These are phyloP conservation scores for Curvularia lunata DNA, from an alignment of 2,329 filamentous ascomycete genomes.

Conservation along the genomic window DNA sequence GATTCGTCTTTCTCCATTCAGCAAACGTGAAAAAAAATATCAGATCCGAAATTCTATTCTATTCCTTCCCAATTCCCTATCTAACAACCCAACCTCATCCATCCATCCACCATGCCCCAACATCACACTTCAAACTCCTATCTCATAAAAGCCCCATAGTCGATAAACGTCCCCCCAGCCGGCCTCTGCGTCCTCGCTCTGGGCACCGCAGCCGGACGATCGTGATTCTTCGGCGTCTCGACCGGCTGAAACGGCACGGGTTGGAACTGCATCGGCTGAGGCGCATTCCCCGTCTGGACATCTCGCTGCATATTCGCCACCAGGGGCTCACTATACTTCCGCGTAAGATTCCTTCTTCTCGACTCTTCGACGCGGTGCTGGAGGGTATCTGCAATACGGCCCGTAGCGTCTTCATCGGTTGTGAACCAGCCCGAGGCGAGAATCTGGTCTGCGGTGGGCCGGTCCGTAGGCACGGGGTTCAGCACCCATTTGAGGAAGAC, in stretches of 20 bases:
- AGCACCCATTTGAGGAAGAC: conserved; percentile 16
- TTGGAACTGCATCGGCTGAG: conserved; percentile 4
- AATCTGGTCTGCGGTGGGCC: conserved; percentile 11
- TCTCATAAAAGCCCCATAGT: conserved; percentile 14
- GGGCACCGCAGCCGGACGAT: background rate
- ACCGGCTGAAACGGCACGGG: conserved; percentile 1
- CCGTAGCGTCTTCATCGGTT: conserved; percentile 4
- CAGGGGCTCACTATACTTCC: conserved; percentile 11
- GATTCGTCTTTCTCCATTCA: too few species aligned
- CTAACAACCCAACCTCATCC: too few species aligned
- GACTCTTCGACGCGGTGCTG: background rate
- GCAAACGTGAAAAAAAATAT: too few species aligned
- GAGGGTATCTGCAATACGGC: conserved; percentile 1
- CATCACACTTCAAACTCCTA: background rate
- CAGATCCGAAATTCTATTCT: too few species aligned
- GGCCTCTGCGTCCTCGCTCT: conserved; percentile 7
- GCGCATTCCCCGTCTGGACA: too few species aligned
- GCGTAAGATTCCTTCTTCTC: conserved; percentile 1
- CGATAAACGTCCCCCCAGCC: conserved; percentile 9
- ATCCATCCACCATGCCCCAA: too few species aligned
- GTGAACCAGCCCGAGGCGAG: conserved; percentile 13
- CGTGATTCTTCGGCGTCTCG: background rate
- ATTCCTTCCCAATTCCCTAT: too few species aligned
- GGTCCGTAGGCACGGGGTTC: conserved; percentile 14
- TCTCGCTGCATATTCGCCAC: too few species aligned